Evolutionary conservation across 176 grass and related monocot species (phyloP).

Genomic region (Oryza longistaminata): DNA sequence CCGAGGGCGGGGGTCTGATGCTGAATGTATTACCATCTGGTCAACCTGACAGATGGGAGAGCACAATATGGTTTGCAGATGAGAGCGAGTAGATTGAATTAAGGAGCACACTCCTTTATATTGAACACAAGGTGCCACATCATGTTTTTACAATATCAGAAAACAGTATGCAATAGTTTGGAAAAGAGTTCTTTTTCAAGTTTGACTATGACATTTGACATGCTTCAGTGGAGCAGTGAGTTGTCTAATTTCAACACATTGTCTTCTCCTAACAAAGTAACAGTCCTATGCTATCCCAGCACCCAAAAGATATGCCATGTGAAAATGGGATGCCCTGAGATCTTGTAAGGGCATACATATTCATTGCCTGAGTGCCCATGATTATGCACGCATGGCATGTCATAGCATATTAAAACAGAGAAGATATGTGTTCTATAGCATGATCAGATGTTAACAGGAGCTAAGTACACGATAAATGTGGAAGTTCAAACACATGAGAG

Average conservation of each 20-base stretch:
- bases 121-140: background rate
- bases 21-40: conserved; percentile 99
- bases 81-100: conserved; percentile 19
- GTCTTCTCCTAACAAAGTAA: background rate
- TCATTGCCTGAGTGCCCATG: background rate
- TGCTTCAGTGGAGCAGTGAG: background rate
- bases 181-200: background rate
- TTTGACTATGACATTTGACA: too few relatives aligned
- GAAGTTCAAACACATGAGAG: conserved; percentile 19
- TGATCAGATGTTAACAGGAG: background rate
- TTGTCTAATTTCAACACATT: background rate
- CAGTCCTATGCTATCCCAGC: background rate
- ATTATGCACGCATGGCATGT: background rate
- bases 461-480: conserved; percentile 9
- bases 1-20: conserved; percentile 69
- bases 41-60: conserved; percentile 62
- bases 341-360: background rate
- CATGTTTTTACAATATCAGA: background rate
- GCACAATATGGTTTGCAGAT: conserved; percentile 17
- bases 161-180: background rate
- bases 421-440: background rate
- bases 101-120: background rate
- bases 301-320: conserved; percentile 1
- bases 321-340: background rate
- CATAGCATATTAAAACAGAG: background rate